phyloP scores from a whole-genome alignment of 2,329 filamentous ascomycete genomes.

The Colletotrichum euphorbiae region DNA sequence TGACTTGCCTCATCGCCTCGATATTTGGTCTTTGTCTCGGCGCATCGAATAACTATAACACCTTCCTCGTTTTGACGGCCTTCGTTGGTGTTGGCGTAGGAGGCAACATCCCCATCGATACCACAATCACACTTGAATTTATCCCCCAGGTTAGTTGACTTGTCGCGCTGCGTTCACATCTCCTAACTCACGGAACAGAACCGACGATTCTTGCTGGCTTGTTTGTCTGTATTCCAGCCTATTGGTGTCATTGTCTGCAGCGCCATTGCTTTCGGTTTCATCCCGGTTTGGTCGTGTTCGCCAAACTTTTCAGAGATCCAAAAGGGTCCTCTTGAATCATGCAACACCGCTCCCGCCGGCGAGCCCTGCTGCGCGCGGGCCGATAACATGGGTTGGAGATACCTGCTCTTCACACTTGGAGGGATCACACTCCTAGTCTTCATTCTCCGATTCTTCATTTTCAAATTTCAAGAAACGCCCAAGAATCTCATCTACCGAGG shows the following conservation, averaged over 20 bases:
- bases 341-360: conserved; percentile 48
- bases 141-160: conserved; percentile 56
- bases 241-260: conserved; percentile 64
- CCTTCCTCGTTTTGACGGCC: conserved; percentile 64
- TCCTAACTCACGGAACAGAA: conserved; percentile 42
- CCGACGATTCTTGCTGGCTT: conserved; percentile 62
- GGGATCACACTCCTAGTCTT: conserved; percentile 66
- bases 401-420: conserved; percentile 66
- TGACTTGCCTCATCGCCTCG: conserved; percentile 66
- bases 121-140: conserved; percentile 67
- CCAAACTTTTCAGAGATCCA: conserved; percentile 60
- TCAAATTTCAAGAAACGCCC: conserved; percentile 68
- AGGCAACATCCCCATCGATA: conserved; percentile 67
- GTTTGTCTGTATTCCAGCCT: conserved; percentile 67
- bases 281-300: conserved; percentile 61
- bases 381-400: conserved; percentile 70
- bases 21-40: conserved; percentile 65
- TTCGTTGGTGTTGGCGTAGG: conserved; percentile 65
- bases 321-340: conserved; percentile 56
- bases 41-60: conserved; percentile 60
- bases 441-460: conserved; percentile 64
- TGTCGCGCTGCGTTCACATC: rapidly evolving
- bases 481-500: conserved; percentile 69
- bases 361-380: conserved; percentile 47
- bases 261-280: conserved; percentile 64